A percentile compares a stretch with the other conserved stretches of the same genome.
These are phyloP conservation scores for Gossypium lobatum DNA, from an alignment of 441 rosid genomes.

Conservation along the genomic window DNA sequence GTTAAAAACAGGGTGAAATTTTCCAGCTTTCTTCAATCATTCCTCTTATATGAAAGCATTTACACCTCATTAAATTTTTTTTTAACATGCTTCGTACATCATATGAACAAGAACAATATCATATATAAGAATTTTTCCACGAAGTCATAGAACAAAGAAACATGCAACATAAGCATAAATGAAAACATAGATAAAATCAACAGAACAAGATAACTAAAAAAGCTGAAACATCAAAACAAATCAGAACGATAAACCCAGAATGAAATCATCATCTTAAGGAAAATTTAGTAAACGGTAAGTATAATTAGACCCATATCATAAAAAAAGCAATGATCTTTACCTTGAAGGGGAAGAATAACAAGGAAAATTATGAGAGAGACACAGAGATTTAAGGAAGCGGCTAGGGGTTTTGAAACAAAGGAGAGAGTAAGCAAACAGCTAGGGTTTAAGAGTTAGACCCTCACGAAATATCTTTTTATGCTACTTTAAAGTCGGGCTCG, in stretches of 20 bases:
- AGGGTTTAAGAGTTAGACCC: constrained; percentile 29
- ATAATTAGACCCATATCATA: not conserved
- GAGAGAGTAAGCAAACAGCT: not conserved
- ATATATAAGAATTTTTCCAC: not conserved
- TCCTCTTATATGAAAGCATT: not conserved
- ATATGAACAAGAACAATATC: not conserved
- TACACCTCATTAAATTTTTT: not conserved
- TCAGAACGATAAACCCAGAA: not conserved
- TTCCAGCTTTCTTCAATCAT: not conserved
- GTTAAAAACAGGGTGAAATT: not conserved
- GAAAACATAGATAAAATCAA: not conserved
- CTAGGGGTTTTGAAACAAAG: constrained; percentile 24
- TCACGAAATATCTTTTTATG: not conserved
- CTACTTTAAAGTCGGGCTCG: not conserved
- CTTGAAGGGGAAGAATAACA: constrained; percentile 3
- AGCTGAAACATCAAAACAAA: not conserved
- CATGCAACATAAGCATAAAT: not conserved
- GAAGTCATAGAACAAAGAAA: not conserved
- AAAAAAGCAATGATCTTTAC: constrained; percentile 10
- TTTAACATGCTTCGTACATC: not conserved
- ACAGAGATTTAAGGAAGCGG: constrained; percentile 2
- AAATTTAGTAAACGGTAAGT: not conserved
- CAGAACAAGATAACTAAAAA: not conserved
- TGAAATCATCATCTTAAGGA: not conserved
- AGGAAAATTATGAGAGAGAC: constrained; percentile 14